Evolutionary conservation across 129 eudicot genomes (phyloP), one percentile per base, ranked within the genome.

Genomic region (Mikania micrantha): DNA sequence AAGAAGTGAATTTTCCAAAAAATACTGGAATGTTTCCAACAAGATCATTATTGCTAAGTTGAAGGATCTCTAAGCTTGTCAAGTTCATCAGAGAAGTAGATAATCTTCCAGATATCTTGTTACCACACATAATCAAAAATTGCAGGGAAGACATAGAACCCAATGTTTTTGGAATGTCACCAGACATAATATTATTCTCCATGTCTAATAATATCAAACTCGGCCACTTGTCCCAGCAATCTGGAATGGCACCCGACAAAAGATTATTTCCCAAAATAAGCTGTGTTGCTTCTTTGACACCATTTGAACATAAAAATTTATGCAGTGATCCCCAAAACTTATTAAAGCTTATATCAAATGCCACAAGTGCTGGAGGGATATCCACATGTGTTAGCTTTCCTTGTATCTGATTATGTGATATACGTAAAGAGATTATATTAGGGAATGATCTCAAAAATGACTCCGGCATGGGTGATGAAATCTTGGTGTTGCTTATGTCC

Each of bases 221-320:
- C 8, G 11, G 53, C 49, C 36, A 68, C 34, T 52, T 68, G 24
- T 20, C 36, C 49, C 48, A 50, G 13, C 73, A 68, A 31, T 79
- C 64, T 0, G 79, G 83, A 42, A 79, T 63, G 27, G 50, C 74
- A 40, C 80, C 77, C 0, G 77, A 69, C 21, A 74, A 15, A 45
- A 24, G 52, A 65, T 82, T 82, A 5, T 24, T 36, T 21, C 65
- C 86, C 3, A 82, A 66, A 60, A 68, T 39, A 53, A 82, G 80
- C 27, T 38, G 16, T 2, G 9, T 0, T 34, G 22, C 10, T 38
- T 21, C 0, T 50, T 59, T 60, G 45, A 25, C 32, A 31, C 7
- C 40, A 2, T n/a, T 12, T 9, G 69, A 45, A 57, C 86, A 82
- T 25, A 82, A 22, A 8, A 82, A 82, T 59, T 44, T 69, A 10